Evolutionary conservation across 495 filamentous ascomycete genomes (phyloP), one percentile per base, ranked within the genome.

Genomic region (Copromyces sp.): DNA sequence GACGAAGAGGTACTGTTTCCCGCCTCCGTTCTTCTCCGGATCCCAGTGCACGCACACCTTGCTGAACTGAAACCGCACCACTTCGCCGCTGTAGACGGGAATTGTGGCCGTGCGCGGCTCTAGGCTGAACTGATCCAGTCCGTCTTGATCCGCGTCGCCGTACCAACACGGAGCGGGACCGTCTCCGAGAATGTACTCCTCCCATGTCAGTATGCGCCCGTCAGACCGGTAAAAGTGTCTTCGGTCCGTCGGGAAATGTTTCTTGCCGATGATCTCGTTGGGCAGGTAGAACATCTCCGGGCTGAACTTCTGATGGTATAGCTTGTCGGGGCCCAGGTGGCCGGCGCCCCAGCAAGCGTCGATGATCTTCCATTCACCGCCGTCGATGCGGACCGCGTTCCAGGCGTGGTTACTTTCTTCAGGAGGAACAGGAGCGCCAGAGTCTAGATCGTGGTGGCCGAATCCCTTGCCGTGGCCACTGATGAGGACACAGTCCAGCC

Each of bases 281-380:
- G 86, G 81, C 79, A 90, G 87, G n/a, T 87, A 91, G 81, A 99
- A 99, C 77, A 86, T 82, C 9, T 83, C 77, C 1, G 94, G 87
- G 2, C 84, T 86, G 78, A 97, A 95, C n/a, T 78, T 74, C 74
- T 90, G 87, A 41, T 82, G 82, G 81, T 95, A 98, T 81, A 75
- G 81, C 73, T 75, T 74, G 69, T 65, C 71, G 42, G 75, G 80
- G 61, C 53, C 87, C 81, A 78, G 82, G 68, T 74, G 91, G 79
- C 95, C 95, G 0, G 95, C 93, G 45, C 95, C 95, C 95, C 95
- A 99, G 79, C 95, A 98, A 3, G 90, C 74, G 76, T 99, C 95
- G 45, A 98, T 84, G 4, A 98, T 85, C 80, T 98, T 97, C 95
- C 95, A 99, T 73, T 90, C 87, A 3, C 91, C 91, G 47, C 89